Conservation (phyloP, 2,329 filamentous ascomycete genomes). For the Colletotrichum sp. region DNA sequence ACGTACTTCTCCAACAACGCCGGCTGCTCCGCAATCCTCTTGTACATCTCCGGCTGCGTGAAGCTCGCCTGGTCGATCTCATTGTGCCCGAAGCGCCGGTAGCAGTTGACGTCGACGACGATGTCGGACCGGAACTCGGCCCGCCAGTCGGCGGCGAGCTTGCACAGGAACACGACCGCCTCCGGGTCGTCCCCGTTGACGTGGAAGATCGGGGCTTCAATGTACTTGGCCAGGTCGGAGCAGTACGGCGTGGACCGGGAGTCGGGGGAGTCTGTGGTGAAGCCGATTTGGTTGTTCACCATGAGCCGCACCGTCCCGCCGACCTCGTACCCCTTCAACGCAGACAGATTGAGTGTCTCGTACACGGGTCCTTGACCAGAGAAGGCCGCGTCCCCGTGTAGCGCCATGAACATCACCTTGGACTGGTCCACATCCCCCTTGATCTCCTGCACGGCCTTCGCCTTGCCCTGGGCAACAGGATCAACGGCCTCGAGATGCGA, state of each 20-base stretch:
- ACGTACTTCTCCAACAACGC: constrained; percentile 89
- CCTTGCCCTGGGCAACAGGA: constrained; percentile 95
- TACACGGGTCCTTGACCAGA: constrained; percentile 97
- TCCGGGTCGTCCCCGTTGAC: constrained; percentile 99
- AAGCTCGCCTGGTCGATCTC: constrained; percentile 99
- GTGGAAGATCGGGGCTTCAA: constrained; percentile 97
- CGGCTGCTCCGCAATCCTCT: constrained; percentile 85
- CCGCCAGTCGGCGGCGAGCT: constrained; percentile 95
- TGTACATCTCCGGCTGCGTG: constrained; percentile 99
- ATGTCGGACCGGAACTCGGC: constrained; percentile 98
- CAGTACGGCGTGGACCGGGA: constrained; percentile 97
- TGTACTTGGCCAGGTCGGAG: constrained; percentile 98
- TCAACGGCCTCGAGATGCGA: constrained; percentile 98
- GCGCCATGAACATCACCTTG: constrained; percentile 90
- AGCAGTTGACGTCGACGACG: constrained; percentile 97
- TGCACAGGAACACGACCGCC: constrained; percentile 96
- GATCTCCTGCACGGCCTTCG: constrained; percentile 96
- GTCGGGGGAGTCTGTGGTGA: constrained; percentile 97
- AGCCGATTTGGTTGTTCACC: constrained; percentile 99
- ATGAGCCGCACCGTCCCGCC: constrained; percentile 96
- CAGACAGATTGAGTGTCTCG: constrained; percentile 97
- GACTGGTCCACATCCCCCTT: constrained; percentile 93
- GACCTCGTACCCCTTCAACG: constrained; percentile 92
- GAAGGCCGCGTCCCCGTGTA: constrained; percentile 97
- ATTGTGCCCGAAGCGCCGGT: constrained; percentile 98